Conservation (phyloP, 2,329 filamentous ascomycete genomes). For the Fusarium siculi region DNA sequence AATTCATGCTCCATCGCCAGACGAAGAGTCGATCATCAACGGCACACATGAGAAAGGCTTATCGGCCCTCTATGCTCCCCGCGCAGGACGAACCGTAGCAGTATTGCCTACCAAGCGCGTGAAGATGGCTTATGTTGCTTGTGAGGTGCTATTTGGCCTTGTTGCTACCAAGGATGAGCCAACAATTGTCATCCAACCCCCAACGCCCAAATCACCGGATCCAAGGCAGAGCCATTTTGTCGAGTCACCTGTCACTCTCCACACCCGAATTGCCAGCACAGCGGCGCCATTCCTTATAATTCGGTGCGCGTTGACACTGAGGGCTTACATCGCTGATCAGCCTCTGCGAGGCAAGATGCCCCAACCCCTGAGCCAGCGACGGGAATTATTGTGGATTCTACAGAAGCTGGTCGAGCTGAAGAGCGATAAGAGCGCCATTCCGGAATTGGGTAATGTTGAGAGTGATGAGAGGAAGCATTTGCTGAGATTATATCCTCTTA, state of each 20-base stretch:
- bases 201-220: slow-evolving; percentile 56
- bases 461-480: slow-evolving; percentile 78
- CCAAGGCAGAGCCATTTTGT: slow-evolving; percentile 36
- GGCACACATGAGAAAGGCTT: slow-evolving; percentile 64
- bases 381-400: slow-evolving; percentile 80
- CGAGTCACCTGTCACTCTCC: slow-evolving; percentile 48
- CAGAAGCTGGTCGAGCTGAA: slow-evolving; percentile 71
- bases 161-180: slow-evolving; percentile 60
- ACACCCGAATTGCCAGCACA: slow-evolving; percentile 75
- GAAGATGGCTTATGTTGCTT: slow-evolving; percentile 81
- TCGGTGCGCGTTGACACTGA: slow-evolving; percentile 81
- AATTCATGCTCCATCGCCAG: slow-evolving; percentile 71
- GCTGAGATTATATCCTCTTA: slow-evolving; percentile 80
- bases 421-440: slow-evolving; percentile 77
- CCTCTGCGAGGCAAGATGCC: slow-evolving; percentile 90
- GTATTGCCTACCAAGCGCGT: slow-evolving; percentile 71
- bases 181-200: slow-evolving; percentile 53
- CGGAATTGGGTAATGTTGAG: slow-evolving; percentile 60
- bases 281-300: slow-evolving; percentile 85
- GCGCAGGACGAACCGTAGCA: slow-evolving; percentile 78
- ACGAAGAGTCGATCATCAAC: slow-evolving; percentile 65
- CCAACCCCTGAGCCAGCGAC: slow-evolving; percentile 82
- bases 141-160: slow-evolving; percentile 81
- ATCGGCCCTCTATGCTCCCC: slow-evolving; percentile 66
- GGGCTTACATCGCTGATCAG: slow-evolving; percentile 89